Base-by-base conservation (phyloP, 768 basidiomycete species). In the Amanita molliuscula region DNA sequence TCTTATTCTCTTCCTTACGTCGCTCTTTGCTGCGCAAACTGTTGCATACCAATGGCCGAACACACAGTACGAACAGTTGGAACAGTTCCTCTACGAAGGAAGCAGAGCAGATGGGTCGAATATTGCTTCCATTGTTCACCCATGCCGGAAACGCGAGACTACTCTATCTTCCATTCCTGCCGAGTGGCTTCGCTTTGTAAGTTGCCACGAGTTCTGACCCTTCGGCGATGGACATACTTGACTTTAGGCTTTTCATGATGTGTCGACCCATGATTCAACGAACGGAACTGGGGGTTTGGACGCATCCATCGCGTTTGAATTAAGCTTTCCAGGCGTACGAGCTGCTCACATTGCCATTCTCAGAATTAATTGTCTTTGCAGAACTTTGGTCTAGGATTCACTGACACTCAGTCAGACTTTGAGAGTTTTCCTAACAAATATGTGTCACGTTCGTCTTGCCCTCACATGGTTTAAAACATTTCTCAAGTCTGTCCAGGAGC, bases 261-360 rank as follows among this genome's bases (percentile, higher is more conserved):
- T 71, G 64, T 66, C 73, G 16, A 73, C 75, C 6, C 65, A 73
- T 46, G 68, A 76, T 54, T 61, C 62, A 25, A 62, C 67, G n/a
- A 65, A 67, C 56, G 74, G 73, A 6, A 67, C 66, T 1, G 76
- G 75, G 18, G 75, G 76, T n/a, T 37, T 78, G 47, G 76, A 78
- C 52, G 72, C 71, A 18, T 75, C 73, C 6, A 66, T 78, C 50
- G 68, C 63, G 18, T 76, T 73, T 48, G 76, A 78, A 57, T 64
- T 72, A 16, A 63, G 61, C 42, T 59, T 70, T 42, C 6, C 61
- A 10, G 72, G 72, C 64, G 74, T 74, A 49, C 18, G 67, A 58
- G 28, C 31, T 15, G 28, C 23, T 28, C 35, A 4, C 35, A 2
- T 26, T 25, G 34, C 18, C 3, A 15, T 35, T 34, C 16, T 15